Evolutionary conservation across 805 yeast species (phyloP).

Genomic region (Crinitomyces ghanaensis): DNA sequence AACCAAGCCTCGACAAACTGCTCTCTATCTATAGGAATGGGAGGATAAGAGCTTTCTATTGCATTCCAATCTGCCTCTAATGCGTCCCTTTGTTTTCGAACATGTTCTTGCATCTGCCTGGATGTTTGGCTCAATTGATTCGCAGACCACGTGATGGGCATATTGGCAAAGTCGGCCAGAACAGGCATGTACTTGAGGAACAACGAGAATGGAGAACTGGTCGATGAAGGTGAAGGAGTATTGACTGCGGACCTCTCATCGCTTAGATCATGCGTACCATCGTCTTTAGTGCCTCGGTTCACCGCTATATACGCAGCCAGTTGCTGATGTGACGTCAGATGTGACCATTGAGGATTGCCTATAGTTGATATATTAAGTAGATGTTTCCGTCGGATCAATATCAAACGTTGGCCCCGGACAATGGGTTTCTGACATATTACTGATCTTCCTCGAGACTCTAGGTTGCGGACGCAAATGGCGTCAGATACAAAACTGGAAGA

Average conservation of each 20-base stretch:
- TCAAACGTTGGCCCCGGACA: slow-evolving; percentile 32
- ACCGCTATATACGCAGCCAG: slow-evolving; percentile 11
- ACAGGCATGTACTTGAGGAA: slow-evolving; percentile 57
- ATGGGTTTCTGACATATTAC: slow-evolving; percentile 36
- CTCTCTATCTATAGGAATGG: background rate
- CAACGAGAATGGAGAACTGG: too few relatives aligned
- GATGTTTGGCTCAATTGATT: slow-evolving; percentile 14
- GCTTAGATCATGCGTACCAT: too few relatives aligned
- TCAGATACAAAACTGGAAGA: too few relatives aligned
- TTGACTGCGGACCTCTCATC: too few relatives aligned
- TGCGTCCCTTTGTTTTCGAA: slow-evolving; percentile 14
- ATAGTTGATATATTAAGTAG: slow-evolving; percentile 37
- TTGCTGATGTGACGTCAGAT: slow-evolving; percentile 18
- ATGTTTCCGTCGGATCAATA: slow-evolving; percentile 46
- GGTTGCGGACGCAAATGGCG: too few relatives aligned
- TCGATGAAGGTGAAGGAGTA: too few relatives aligned
- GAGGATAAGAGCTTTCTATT: slow-evolving; percentile 21
- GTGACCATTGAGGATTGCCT: slow-evolving; percentile 3
- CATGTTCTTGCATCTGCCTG: slow-evolving; percentile 10
- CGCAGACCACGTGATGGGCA: slow-evolving; percentile 56
- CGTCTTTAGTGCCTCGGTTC: slow-evolving; percentile 31
- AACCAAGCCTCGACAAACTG: slow-evolving; percentile 64
- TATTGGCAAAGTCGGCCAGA: slow-evolving; percentile 36
- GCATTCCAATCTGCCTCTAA: slow-evolving; percentile 36
- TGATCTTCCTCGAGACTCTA: slow-evolving; percentile 64